Evolutionary conservation across 1,139 yeast species (phyloP), one percentile per base, ranked within the genome.

Genomic region (Pichia sp.): DNA sequence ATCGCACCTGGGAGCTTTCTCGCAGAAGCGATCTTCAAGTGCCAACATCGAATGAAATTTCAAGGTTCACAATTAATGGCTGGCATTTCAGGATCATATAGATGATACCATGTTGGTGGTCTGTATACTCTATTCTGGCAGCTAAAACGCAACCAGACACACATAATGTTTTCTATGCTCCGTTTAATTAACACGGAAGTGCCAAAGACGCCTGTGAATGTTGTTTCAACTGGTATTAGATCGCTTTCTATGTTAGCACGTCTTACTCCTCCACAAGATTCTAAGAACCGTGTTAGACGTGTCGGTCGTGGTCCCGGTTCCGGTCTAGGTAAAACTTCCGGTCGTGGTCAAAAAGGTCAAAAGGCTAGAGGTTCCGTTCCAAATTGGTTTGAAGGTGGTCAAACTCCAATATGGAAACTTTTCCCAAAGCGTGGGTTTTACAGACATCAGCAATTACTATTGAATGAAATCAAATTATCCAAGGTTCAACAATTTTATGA

Each of bases 311-410:
- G 98, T 63, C 95, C 96, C 26, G 91, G 95, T 23, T 81, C 94
- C 31, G 94, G 94, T 13, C 66, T 68, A 49, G 94, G 99, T 65
- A 87, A 88, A 62, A 91, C 97, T 2, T 77, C 97, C 4, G 95
- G 96, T 34, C 74, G 98, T 59, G 99, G 99, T 67, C 96, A 86
- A 56, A 93, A 88, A 64, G 99, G 99, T 75, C 98, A 91, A 60
- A 88, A 88, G 64, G 96, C 97, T 12, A 76, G 97, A 63, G 85
- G 91, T 25, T 75, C 79, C 36, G 93, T 88, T 17, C 91, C 88
- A 41, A 75, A 82, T 45, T 86, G 94, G 91, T 85, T 88, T 58
- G 98, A 91, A 67, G 99, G 99, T 74, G 98, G 98, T 55, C 99
- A 91, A 59, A 91, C 98, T 1, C 97, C 97, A 18, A 80, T 80